phyloP scores from a whole-genome alignment of 352 stramenopile species.

The Pythium dissotocum region DNA sequence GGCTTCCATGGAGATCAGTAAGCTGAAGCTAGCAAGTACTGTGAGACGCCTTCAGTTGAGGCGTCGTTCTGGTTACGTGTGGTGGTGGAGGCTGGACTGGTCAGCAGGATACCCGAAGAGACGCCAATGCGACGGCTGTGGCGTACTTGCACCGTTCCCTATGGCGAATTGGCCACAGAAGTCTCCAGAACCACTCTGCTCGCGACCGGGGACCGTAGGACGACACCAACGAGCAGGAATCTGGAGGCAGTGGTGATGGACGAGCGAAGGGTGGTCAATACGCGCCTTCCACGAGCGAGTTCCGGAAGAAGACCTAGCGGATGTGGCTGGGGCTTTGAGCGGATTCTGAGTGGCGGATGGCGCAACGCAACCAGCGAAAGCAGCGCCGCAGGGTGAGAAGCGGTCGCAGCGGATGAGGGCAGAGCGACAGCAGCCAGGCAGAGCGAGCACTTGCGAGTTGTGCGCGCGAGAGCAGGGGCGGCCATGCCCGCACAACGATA shows the following conservation, averaged over 20 bases:
- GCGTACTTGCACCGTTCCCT: neutral
- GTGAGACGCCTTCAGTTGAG: neutral
- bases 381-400: neutral
- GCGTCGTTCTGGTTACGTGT: conserved; percentile 2
- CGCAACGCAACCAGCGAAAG: conserved; percentile 4
- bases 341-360: conserved; percentile 2
- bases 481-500: conserved; percentile 15
- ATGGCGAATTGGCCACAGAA: neutral
- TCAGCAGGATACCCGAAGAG: conserved; percentile 6
- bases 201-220: neutral
- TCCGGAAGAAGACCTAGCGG: neutral
- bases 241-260: neutral
- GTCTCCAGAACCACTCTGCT: neutral
- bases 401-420: conserved; percentile 5
- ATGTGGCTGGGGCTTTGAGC: neutral
- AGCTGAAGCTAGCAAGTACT: neutral
- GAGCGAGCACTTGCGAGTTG: conserved; percentile 26
- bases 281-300: neutral
- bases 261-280: neutral
- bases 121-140: conserved; percentile 4
- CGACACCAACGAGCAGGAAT: neutral
- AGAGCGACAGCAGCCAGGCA: conserved; percentile 14
- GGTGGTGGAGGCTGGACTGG: neutral
- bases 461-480: conserved; percentile 28
- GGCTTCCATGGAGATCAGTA: conserved; percentile 34